A percentile compares a stretch with the other conserved stretches of the same genome.
Conservation (phyloP, 2,329 filamentous ascomycete species). For the Aspergillaceae sp. region DNA sequence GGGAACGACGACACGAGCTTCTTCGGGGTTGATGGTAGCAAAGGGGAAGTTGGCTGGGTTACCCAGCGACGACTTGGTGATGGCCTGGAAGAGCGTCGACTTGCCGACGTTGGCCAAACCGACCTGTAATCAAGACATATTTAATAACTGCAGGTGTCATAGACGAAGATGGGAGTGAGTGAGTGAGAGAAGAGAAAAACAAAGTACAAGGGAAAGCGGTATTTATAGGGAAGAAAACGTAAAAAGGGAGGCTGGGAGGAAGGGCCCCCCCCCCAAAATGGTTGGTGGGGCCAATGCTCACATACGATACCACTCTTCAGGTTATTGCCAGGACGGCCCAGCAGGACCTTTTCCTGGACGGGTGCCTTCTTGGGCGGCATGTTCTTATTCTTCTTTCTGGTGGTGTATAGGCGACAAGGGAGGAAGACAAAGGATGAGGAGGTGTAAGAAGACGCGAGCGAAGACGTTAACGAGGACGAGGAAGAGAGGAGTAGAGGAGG, state of each 20-base stretch:
- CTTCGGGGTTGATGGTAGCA: conserved; percentile 97
- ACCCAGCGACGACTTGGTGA: conserved; percentile 93
- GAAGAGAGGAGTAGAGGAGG: background rate
- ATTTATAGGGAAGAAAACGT: conserved; percentile 15
- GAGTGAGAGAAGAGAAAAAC: conserved; percentile 4
- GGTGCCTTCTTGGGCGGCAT: conserved; percentile 95
- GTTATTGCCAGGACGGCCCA: conserved; percentile 94
- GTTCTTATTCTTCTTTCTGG: conserved; percentile 54
- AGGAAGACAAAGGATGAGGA: conserved; percentile 42
- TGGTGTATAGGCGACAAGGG: conserved; percentile 45
- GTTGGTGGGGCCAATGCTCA: conserved; percentile 45
- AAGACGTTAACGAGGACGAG: conserved; percentile 7
- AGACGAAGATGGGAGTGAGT: background rate
- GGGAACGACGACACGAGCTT: conserved; percentile 92
- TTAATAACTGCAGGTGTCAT: too few species aligned
- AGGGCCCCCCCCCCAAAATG: conserved; percentile 6
- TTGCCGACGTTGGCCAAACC: conserved; percentile 99
- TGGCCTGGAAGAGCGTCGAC: conserved; percentile 98
- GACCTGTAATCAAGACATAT: conserved; percentile 51
- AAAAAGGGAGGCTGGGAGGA: conserved; percentile 19
- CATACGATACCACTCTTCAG: conserved; percentile 97
- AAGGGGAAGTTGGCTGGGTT: conserved; percentile 99
- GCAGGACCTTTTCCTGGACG: conserved; percentile 89
- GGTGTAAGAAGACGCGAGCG: conserved; percentile 34
- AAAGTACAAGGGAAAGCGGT: conserved; percentile 9